Evolutionary conservation across 164 flowering plant genomes (phyloP), one percentile per base, ranked within the genome.

Genomic region (Saururus chinensis): DNA sequence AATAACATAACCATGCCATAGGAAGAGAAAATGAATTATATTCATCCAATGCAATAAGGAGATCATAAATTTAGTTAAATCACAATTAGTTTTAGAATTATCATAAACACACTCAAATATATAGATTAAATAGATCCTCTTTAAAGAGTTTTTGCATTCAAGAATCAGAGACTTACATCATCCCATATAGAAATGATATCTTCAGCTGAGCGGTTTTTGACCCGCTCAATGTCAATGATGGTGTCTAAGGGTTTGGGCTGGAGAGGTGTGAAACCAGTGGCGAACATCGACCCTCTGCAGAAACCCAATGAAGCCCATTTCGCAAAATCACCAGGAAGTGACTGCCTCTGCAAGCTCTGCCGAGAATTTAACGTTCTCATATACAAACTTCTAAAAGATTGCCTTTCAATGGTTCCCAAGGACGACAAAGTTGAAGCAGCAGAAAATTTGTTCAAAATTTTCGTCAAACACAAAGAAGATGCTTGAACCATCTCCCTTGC

Each of bases 261-360:
- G 71, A 92, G 70, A 17, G 98, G 93, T 9, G 78, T 67, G 76
- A 84, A 92, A 62, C 98, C 98, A 65, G 83, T 67, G 12, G 95
- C 95, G 40, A 87, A 89, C 10, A 68, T 82, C 17, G 82, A 81
- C 22, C 73, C 80, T 67, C 92, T 76, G 53, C 45, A 69, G 56
- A 60, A 74, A 59, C 95, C 86, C 63, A 83, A 73, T 0, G 81
- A 80, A 71, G 75, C 79, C 92, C 90, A 77, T 70, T 68, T 91
- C 75, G 75, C 13, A 42, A 83, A 77, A 68, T 79, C 70, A 16
- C 78, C 57, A 19, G 86, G 88, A 65, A 80, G 64, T 40, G 64
- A 67, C 64, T 55, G 63, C 25, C 65, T 63, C 17, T 37, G 71
- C 40, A 30, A 2, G 37, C 37, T 30, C 37, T 30, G 37, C 37